Evolutionary conservation across 805 yeast genomes (phyloP).

Genomic region (Schizosaccharomyces japonicus): DNA sequence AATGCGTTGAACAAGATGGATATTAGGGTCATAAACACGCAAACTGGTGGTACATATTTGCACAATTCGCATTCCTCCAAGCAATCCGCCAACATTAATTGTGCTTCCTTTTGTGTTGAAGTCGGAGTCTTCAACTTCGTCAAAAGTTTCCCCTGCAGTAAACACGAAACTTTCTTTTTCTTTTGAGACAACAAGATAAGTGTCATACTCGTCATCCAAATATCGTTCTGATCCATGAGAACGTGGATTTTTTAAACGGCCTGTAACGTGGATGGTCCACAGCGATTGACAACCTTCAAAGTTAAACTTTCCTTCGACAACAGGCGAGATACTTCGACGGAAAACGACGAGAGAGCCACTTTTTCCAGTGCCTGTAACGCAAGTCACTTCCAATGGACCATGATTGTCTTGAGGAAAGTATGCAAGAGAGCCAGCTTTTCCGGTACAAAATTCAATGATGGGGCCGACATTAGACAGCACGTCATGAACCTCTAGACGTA

Average conservation of each 20-base stretch:
- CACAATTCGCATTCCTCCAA: constrained; percentile 32
- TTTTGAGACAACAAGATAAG: constrained; percentile 13
- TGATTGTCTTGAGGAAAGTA: constrained; percentile 1
- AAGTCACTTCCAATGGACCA: constrained; percentile 27
- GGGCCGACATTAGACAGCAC: constrained; percentile 38
- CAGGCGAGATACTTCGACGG: constrained; percentile 46
- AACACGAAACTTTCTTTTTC: constrained; percentile 20
- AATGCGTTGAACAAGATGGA: constrained; percentile 23
- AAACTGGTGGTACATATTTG: constrained; percentile 53
- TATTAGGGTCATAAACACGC: constrained; percentile 35
- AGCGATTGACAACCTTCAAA: constrained; percentile 49
- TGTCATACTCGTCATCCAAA: constrained; percentile 9
- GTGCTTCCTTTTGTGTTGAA: constrained; percentile 43
- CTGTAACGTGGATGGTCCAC: constrained; percentile 33
- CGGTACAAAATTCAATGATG: constrained; percentile 40
- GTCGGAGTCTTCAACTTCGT: constrained; percentile 30
- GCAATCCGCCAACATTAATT: constrained; percentile 38
- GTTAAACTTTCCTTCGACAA: constrained; percentile 38
- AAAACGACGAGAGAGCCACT: constrained; percentile 35
- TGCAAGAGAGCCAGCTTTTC: constrained; percentile 13
- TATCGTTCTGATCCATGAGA: constrained; percentile 7
- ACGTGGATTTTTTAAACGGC: constrained; percentile 3
- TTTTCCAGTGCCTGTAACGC: constrained; percentile 40
- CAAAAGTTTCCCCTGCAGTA: constrained; percentile 21
- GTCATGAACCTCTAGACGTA: not conserved